Conservation (phyloP, 805 yeast genomes). For the Lipomyces japonicus region DNA sequence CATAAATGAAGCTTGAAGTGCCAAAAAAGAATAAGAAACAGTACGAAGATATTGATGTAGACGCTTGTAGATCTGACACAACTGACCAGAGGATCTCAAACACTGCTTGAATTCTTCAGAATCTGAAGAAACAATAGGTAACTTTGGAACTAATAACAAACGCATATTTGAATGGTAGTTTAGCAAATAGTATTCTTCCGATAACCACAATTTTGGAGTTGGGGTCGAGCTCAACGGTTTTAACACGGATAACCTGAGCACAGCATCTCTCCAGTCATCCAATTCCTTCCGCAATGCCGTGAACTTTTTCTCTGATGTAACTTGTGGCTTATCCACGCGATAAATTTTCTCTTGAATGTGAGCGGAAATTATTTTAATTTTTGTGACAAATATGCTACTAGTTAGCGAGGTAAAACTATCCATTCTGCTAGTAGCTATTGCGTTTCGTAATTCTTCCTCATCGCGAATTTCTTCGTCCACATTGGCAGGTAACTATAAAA, state of each 20-base stretch:
- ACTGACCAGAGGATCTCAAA: conserved; percentile 21
- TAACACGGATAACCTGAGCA: conserved; percentile 13
- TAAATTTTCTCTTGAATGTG: conserved; percentile 24
- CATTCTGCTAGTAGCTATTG: conserved; percentile 8
- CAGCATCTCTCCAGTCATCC: conserved; percentile 19
- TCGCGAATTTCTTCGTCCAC: conserved; percentile 25
- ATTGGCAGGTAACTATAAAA: conserved; percentile 21
- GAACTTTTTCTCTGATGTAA: conserved; percentile 22
- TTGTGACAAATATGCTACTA: conserved; percentile 19
- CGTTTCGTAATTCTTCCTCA: conserved; percentile 16
- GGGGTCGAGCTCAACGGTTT: conserved; percentile 17
- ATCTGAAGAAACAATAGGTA: conserved; percentile 22
- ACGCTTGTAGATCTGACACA: conserved; percentile 26
- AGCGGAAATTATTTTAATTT: conserved; percentile 21
- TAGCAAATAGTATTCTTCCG: conserved; percentile 24
- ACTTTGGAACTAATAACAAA: conserved; percentile 23
- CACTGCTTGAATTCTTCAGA: conserved; percentile 24
- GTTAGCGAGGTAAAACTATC: conserved; percentile 19
- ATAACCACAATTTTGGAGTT: conserved; percentile 18
- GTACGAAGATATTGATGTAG: conserved; percentile 22
- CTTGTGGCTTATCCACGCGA: conserved; percentile 23
- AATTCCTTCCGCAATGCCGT: conserved; percentile 13
- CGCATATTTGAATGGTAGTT: conserved; percentile 25
- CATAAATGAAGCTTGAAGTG: conserved; percentile 25
- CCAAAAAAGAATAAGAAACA: conserved; percentile 25